Base-by-base conservation (phyloP, 2,329 filamentous ascomycete species). In the Colletotrichum filicis region DNA sequence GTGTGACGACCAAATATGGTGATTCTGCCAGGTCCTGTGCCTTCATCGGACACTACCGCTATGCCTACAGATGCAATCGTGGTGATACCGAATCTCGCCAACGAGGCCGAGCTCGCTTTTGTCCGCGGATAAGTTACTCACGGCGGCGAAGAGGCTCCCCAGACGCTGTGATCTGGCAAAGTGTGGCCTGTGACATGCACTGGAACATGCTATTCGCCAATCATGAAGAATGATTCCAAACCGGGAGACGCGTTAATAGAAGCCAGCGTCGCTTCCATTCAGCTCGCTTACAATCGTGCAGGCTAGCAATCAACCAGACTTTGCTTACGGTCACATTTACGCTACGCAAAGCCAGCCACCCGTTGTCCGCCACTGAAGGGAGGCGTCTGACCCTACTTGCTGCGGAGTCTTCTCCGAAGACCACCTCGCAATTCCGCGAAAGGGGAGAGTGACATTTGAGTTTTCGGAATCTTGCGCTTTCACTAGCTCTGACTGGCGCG, bases 371-470 rank as follows among this genome's bases (percentile, higher is more conserved):
- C 28, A n/a, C 22, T 46, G 26, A 30, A 46, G 42, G 28, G 24
- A 30, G 52, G 46, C 7, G 60, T 26, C 49, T 46, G 28, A n/a
- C 12, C 37, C 42, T 32, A 24, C 61, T 24, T 6, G 28, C 46
- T 3, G 53, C 61, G 28, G 60, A 63, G 46, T 63, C 28, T 24
- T 63, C 46, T 63, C 46, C 61, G 61, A 32, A 24, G 60, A 63
- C 26, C 28, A 52, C 14, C 22, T 14, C n/a, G 11, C 28, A 19
- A 32, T 49, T 22, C 19, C 42, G 14, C 32, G 7, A 42, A 42
- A 8, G 16, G 32, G 24, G 12, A n/a, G 28, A 26, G 26, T 26
- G 26, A 28, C 16, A 35, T 63, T 63, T 63, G 58, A 42, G 58
- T 68, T 63, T 63, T 63, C 46, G 52, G n/a, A 22, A 8, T 49